Evolutionary conservation across 2,329 filamentous ascomycete genomes (phyloP), one percentile per base, ranked within the genome.

Genomic region (Colletotrichum navitas): DNA sequence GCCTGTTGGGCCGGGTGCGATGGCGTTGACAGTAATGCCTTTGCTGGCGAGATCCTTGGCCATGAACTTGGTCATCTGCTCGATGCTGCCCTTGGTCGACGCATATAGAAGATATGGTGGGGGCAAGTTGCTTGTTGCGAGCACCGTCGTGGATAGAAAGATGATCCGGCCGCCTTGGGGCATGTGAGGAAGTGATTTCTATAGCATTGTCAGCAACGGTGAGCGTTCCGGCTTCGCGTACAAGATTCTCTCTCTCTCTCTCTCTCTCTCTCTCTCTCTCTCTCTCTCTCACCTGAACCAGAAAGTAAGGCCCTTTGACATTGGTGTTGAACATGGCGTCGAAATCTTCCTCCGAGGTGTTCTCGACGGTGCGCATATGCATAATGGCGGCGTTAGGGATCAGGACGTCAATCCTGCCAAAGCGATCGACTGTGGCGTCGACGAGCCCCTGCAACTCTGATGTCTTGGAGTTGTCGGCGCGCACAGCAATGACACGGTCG

Each of bases 351-450:
- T 89, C 86, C 0, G 82, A 87, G 1, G 84, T 83, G 29, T 80
- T 75, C 43, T 85, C 83, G 18, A 91, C 80, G 60, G 84, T 83
- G n/a, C 80, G 82, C 80, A 88, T 83, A 2, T 80, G 80, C 79
- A 89, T 80, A 4, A 85, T 76, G 0, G 85, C 90, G 0, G 89
- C 88, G 72, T 88, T 90, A 2, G 85, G 82, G 56, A 91, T 81
- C 3, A 91, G 73, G 47, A 90, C 84, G 79, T 92, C 89, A 74
- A 92, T 86, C 71, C 84, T 84, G 34, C 85, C 85, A 73, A 87
- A 90, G 52, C 81, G 82, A 2, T 81, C 74, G 1, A 90, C 81
- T 0, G 86, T 82, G 8, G 81, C 79, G 1, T 83, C 77, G 24
- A 91, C 83, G 6, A 91, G 81, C 21, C 77, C 77, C n/a, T 84